phyloP scores from a whole-genome alignment of 108 stramenopile genomes.

The Conticribra guillardii region DNA sequence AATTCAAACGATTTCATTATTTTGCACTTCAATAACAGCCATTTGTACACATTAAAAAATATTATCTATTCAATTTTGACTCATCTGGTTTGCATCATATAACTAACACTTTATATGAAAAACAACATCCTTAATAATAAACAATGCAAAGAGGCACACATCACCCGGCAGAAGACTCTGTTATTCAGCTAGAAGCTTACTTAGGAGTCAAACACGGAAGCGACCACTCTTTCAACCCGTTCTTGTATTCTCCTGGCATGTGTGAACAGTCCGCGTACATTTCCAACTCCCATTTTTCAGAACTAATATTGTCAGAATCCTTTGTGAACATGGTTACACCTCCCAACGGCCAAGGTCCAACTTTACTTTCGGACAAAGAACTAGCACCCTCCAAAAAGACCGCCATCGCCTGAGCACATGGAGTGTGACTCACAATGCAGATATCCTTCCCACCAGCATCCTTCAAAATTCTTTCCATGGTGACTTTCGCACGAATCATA shows the following conservation, averaged over 20 bases:
- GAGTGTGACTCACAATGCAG: slow-evolving; percentile 74
- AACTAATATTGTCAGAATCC: slow-evolving; percentile 18
- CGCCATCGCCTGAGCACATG: slow-evolving; percentile 70
- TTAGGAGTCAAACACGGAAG: slow-evolving; percentile 52
- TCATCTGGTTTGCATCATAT: too few species aligned
- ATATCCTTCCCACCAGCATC: slow-evolving; percentile 46
- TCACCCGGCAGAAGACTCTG: too few species aligned
- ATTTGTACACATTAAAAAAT: too few species aligned
- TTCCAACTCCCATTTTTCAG: slow-evolving; percentile 60
- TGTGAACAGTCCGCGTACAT: slow-evolving; percentile 67
- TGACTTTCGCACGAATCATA: slow-evolving; percentile 55
- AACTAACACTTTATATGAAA: too few species aligned
- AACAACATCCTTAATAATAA: too few species aligned
- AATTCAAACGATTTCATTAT: too few species aligned
- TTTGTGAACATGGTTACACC: slow-evolving; percentile 70
- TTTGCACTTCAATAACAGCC: too few species aligned
- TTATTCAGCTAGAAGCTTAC: too few species aligned
- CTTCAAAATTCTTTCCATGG: slow-evolving; percentile 53
- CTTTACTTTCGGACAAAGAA: slow-evolving; percentile 37
- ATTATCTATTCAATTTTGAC: too few species aligned
- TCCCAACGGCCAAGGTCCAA: slow-evolving; percentile 67
- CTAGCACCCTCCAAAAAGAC: slow-evolving; percentile 53
- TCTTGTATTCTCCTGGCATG: slow-evolving; percentile 73
- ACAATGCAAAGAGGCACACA: too few species aligned
- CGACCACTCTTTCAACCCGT: slow-evolving; percentile 66